A percentile compares a stretch with the other conserved stretches of the same genome.
phyloP scores from a whole-genome alignment of 495 filamentous ascomycete genomes.

The Podospora sp. region DNA sequence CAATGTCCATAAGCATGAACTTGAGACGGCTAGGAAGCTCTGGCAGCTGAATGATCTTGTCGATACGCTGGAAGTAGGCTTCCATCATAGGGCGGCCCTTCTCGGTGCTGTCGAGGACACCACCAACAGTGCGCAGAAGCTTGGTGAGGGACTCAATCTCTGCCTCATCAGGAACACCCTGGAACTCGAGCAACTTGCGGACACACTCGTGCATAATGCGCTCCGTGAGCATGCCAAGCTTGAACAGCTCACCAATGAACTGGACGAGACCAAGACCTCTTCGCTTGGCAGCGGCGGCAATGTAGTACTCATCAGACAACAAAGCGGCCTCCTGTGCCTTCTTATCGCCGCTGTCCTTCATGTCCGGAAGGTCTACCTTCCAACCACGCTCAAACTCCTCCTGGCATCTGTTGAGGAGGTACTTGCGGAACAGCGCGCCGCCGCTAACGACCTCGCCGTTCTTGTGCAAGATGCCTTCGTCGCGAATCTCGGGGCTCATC shows the following conservation, averaged over 20 bases:
- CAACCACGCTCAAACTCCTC: slow-evolving; percentile 99
- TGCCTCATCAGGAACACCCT: slow-evolving; percentile 89
- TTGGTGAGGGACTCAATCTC: slow-evolving; percentile 94
- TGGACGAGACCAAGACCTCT: slow-evolving; percentile 96
- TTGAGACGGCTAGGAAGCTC: slow-evolving; percentile 81
- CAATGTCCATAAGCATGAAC: slow-evolving; percentile 96
- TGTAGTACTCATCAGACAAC: slow-evolving; percentile 97
- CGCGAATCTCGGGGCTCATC: slow-evolving; percentile 94
- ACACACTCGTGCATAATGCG: slow-evolving; percentile 99
- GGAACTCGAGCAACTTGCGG: slow-evolving; percentile 92
- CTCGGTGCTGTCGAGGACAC: slow-evolving; percentile 77
- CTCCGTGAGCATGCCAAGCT: slow-evolving; percentile 96
- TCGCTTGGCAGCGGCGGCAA: slow-evolving; percentile 92
- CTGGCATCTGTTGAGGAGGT: slow-evolving; percentile 97
- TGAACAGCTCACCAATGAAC: slow-evolving; percentile 99
- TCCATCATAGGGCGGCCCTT: slow-evolving; percentile 84
- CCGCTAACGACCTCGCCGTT: slow-evolving; percentile 82
- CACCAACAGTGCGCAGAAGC: slow-evolving; percentile 87
- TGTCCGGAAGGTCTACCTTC: slow-evolving; percentile 84
- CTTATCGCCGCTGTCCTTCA: slow-evolving; percentile 69
- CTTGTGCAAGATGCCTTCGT: slow-evolving; percentile 90
- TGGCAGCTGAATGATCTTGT: slow-evolving; percentile 72
- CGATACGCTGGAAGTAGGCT: slow-evolving; percentile 89
- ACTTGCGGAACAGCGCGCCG: slow-evolving; percentile 95
- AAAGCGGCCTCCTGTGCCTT: slow-evolving; percentile 74